Conservation (phyloP, 108 stramenopile genomes). For the Mediolabrus comicus region DNA sequence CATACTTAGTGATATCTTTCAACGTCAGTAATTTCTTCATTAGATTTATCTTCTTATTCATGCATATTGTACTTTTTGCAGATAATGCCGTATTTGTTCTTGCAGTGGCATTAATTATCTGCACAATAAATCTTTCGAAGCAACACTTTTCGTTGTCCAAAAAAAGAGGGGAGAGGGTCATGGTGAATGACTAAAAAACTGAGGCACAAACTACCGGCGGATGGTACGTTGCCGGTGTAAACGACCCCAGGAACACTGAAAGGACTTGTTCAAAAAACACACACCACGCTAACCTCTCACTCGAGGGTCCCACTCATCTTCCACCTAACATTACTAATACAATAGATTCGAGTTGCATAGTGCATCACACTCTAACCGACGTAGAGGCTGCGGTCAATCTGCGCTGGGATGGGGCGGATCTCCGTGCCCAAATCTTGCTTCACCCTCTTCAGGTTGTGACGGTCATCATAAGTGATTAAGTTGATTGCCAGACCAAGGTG, state of each 20-base stretch:
- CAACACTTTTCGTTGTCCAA: background rate
- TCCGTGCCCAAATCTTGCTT: slow-evolving; percentile 98
- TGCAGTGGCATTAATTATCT: background rate
- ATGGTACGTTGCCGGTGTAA: slow-evolving; percentile 33
- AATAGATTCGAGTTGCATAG: slow-evolving; percentile 1
- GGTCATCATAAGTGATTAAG: slow-evolving; percentile 96
- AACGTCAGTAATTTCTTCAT: background rate
- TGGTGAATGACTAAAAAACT: slow-evolving; percentile 43
- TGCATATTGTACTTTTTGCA: background rate
- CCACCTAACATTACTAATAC: slow-evolving; percentile 6
- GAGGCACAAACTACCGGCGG: slow-evolving; percentile 35
- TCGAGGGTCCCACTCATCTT: slow-evolving; percentile 12
- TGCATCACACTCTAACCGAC: slow-evolving; percentile 72
- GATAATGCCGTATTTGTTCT: background rate
- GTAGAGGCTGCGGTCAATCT: slow-evolving; percentile 95
- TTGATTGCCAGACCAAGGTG: slow-evolving; percentile 98
- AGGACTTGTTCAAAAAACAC: slow-evolving; percentile 39
- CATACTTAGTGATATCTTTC: too few species aligned
- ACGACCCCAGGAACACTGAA: slow-evolving; percentile 32
- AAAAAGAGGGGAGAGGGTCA: slow-evolving; percentile 49
- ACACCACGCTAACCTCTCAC: slow-evolving; percentile 55
- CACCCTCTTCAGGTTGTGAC: slow-evolving; percentile 73
- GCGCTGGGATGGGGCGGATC: slow-evolving; percentile 95
- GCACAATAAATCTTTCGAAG: background rate
- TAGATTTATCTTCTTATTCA: background rate